These are phyloP conservation scores for Microdochium bolleyi DNA, from an alignment of 2,329 filamentous ascomycete species.

Conservation along the genomic window DNA sequence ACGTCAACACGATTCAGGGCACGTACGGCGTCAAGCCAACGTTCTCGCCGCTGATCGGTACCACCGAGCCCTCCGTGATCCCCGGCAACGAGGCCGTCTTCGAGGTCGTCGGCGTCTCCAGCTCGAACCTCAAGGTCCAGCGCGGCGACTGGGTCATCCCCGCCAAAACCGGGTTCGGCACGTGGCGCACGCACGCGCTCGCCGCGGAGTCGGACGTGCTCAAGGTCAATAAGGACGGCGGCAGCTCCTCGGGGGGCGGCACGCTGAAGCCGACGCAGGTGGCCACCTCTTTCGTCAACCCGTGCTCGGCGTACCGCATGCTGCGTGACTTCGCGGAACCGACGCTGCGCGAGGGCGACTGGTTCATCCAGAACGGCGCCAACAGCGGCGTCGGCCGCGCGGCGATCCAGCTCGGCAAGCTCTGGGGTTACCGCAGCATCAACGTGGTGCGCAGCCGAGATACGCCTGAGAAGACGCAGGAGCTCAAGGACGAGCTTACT, in stretches of 20 bases:
- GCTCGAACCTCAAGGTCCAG: conserved; percentile 33
- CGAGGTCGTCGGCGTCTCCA: conserved; percentile 69
- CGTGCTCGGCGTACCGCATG: conserved; percentile 91
- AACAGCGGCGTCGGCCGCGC: conserved; percentile 89
- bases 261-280: conserved; percentile 64
- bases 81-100: conserved; percentile 91
- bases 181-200: conserved; percentile 88
- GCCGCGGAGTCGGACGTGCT: conserved; percentile 36
- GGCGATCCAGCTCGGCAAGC: conserved; percentile 76
- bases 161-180: conserved; percentile 74
- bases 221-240: conserved; percentile 54
- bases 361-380: conserved; percentile 95
- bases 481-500: conserved; percentile 41
- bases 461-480: conserved; percentile 54
- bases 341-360: conserved; percentile 61
- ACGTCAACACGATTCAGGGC: conserved; percentile 97
- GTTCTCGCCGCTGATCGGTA: conserved; percentile 71
- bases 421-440: conserved; percentile 87
- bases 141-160: conserved; percentile 95
- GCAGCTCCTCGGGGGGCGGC: too few relatives aligned
- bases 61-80: conserved; percentile 65
- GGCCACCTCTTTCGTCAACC: conserved; percentile 86
- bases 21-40: conserved; percentile 82
- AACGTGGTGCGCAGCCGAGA: conserved; percentile 76
- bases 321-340: conserved; percentile 64